Percentiles rank a stretch among this genome's conserved stretches.
Conservation (phyloP, 176 grass and related monocot genomes). For the Tuctoria greenei region DNA sequence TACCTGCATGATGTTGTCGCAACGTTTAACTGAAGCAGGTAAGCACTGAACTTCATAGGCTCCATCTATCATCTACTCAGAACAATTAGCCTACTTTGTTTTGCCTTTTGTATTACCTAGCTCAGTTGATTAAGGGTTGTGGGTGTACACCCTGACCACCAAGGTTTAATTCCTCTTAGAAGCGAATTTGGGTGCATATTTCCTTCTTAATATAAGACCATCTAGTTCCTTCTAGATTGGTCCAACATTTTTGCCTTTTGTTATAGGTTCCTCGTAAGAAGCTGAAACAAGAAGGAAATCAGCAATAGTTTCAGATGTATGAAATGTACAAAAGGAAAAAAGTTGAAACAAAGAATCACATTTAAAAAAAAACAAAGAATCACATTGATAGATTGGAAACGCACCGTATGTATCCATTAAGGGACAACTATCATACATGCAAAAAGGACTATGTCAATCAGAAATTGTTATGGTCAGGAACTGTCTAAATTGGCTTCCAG, state of each 20-base stretch:
- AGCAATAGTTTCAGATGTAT: constrained; percentile 8
- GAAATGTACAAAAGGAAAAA: not conserved
- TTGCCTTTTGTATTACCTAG: no score
- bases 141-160: no score
- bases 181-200: no score
- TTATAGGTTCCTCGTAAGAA: constrained; percentile 72
- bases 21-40: not conserved
- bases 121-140: no score
- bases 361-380: no score
- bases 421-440: not conserved
- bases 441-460: not conserved
- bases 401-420: not conserved
- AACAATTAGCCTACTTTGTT: constrained; percentile 42
- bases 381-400: not conserved
- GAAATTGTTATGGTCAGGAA: not conserved
- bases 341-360: not conserved
- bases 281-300: constrained; percentile 43
- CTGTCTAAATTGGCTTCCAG: not conserved
- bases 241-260: constrained; percentile 51
- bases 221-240: no score
- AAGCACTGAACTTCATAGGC: not conserved
- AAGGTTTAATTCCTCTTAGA: no score
- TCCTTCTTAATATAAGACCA: no score
- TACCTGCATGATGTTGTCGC: constrained; percentile 8
- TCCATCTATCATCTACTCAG: constrained; percentile 15